phyloP scores from a whole-genome alignment of 2,329 filamentous ascomycete genomes.

The Exophiala aquamarina region DNA sequence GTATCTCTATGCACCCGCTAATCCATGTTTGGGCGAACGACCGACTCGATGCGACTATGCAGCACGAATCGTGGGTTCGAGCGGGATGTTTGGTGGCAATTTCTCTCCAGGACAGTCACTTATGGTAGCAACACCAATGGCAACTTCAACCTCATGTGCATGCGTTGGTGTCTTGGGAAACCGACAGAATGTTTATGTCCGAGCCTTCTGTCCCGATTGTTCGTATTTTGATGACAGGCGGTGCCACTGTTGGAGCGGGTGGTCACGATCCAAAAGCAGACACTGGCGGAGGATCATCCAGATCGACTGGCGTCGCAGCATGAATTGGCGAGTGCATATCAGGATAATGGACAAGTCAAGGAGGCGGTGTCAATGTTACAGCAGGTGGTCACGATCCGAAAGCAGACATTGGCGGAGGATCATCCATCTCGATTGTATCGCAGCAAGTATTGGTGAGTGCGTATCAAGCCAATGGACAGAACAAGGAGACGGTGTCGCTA shows the following conservation, averaged over 20 bases:
- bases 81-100: slow-evolving; percentile 21
- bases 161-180: slow-evolving; percentile 12
- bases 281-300: slow-evolving; percentile 29
- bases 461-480: slow-evolving; percentile 24
- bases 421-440: slow-evolving; percentile 26
- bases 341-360: slow-evolving; percentile 17
- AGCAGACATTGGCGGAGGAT: slow-evolving; percentile 28
- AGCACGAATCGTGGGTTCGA: slow-evolving; percentile 27
- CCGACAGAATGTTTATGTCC: slow-evolving; percentile 2
- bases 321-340: slow-evolving; percentile 18
- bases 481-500: slow-evolving; percentile 20
- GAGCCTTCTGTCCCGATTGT: no score
- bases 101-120: not conserved
- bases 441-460: slow-evolving; percentile 16
- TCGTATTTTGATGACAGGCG: no score
- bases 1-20: slow-evolving; percentile 38
- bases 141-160: slow-evolving; percentile 20
- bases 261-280: slow-evolving; percentile 25
- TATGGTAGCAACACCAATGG: slow-evolving; percentile 10
- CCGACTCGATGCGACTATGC: slow-evolving; percentile 24
- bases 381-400: slow-evolving; percentile 24
- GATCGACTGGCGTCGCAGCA: slow-evolving; percentile 17
- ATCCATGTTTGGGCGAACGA: slow-evolving; percentile 38
- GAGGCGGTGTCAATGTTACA: slow-evolving; percentile 24
- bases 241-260: slow-evolving; percentile 24